Base-by-base conservation (phyloP, 2,329 filamentous ascomycete species). In the Colletotrichum tropicicola region DNA sequence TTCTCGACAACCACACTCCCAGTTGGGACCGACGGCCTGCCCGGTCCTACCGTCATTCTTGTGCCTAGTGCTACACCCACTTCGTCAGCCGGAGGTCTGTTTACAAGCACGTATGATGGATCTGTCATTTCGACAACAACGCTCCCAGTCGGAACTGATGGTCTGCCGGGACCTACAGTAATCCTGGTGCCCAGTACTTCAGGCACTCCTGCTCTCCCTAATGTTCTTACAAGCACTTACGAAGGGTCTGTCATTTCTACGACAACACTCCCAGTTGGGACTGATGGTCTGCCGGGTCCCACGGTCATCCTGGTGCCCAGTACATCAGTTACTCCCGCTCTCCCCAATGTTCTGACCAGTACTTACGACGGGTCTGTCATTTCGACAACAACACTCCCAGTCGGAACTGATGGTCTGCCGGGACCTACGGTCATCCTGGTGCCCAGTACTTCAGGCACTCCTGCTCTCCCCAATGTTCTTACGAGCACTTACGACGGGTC, bases 221-320 rank as follows among this genome's bases (percentile, higher is more conserved):
- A 37, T n/a, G 10, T 61, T 6, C 17, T 61, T 4, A 62, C 59
- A 6, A 62, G 59, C 28, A 35, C 44, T 17, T 62, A 62, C 12
- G 59, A 23, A 6, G 59, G 59, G 3, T 43, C 51, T 25, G 43
- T 51, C 10, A 43, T 32, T 41, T 55, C 41, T 6, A 35, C 57
- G 5, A 59, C 59, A 3, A 49, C 43, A 4, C 17, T 58, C 1
- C 44, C 55, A 3, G 17, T 30, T 17, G 55, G 55, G 12, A 30
- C 44, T 6, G 21, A 44, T 23, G 55, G 55, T 17, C 4, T 47
- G n/a, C 44, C 55, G 9, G 55, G 55, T 4, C 35, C 59, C 3
- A 59, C 55, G 3, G 39, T 49, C 19, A 19, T 28, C 5, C 21
- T 58, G 2, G 28, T 52, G 4, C 60, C 60, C 1, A 47, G 23